These are phyloP conservation scores for Camelina sativa DNA, from an alignment of 345 rosid species.

Conservation along the genomic window DNA sequence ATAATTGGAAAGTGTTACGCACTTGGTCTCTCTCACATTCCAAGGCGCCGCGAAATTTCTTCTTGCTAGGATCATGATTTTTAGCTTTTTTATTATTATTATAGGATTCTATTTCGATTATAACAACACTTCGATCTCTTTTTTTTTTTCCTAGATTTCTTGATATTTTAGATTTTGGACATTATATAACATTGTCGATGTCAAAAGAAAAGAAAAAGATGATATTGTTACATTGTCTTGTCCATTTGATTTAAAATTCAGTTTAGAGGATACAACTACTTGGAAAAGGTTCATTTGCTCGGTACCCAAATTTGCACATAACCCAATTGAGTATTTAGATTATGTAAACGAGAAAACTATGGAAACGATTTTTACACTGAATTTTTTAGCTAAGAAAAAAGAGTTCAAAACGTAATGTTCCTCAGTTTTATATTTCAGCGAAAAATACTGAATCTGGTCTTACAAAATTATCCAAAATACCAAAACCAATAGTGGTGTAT, in stretches of 20 bases:
- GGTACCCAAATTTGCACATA: background rate
- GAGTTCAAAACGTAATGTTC: no score
- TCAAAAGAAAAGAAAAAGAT: background rate
- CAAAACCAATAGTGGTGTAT: no score
- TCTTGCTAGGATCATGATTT: background rate
- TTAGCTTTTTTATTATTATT: slow-evolving; percentile 31
- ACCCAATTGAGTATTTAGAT: background rate
- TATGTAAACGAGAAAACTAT: background rate
- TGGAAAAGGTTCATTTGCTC: background rate
- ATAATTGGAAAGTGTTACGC: slow-evolving; percentile 22
- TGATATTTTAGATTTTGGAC: background rate
- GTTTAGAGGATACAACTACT: background rate
- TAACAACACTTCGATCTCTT: slow-evolving; percentile 4
- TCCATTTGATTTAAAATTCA: slow-evolving; percentile 17
- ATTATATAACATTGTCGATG: background rate
- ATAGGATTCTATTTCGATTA: slow-evolving; percentile 25
- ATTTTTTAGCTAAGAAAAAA: no score
- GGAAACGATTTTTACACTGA: no score
- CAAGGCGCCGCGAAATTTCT: slow-evolving; percentile 38
- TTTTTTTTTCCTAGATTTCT: background rate
- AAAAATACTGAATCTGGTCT: no score
- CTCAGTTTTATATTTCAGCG: no score
- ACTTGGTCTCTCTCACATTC: slow-evolving; percentile 17
- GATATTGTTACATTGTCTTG: background rate
- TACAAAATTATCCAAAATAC: no score